Percentiles rank a stretch among this genome's conserved stretches.
Conservation (phyloP, 495 filamentous ascomycete species). For the Penicillium salamii region DNA sequence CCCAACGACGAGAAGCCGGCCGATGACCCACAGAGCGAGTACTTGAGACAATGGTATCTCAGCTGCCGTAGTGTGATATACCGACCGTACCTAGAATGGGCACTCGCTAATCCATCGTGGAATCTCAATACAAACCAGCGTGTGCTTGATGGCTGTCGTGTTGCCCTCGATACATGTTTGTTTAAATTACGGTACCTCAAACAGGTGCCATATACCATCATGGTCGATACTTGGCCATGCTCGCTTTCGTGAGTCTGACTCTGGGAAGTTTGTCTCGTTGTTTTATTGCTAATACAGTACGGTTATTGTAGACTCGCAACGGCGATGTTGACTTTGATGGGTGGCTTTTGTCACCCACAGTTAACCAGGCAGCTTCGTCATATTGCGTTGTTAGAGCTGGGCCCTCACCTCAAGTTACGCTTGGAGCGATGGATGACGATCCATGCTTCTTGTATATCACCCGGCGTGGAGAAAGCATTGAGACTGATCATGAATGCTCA, state of each 20-base stretch:
- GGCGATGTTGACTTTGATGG: conserved; percentile 9
- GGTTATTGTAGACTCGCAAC: conserved; percentile 2
- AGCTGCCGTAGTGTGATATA: conserved; percentile 11
- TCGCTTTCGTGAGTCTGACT: conserved; percentile 4
- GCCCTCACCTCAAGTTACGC: background rate
- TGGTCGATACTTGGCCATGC: conserved; percentile 11
- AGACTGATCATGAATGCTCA: conserved; percentile 10
- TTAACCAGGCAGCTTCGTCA: conserved; percentile 1
- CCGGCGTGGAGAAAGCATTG: conserved; percentile 6
- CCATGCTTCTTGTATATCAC: conserved; percentile 7
- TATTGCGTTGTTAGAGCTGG: conserved; percentile 2
- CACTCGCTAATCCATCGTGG: conserved; percentile 5
- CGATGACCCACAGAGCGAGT: conserved; percentile 7
- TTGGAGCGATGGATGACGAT: conserved; percentile 9
- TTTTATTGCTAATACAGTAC: background rate
- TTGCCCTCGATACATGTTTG: conserved; percentile 6
- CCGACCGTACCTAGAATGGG: conserved; percentile 8
- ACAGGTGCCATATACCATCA: conserved; percentile 8
- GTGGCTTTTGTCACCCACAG: conserved; percentile 11
- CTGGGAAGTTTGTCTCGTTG: background rate
- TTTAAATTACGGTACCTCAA: conserved; percentile 5
- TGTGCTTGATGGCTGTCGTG: conserved; percentile 4
- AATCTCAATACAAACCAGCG: conserved; percentile 5
- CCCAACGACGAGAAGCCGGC: conserved; percentile 3
- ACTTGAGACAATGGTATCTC: conserved; percentile 10